Evolutionary conservation across 331 rosid species (phyloP).

Genomic region (Saraca asoca): DNA sequence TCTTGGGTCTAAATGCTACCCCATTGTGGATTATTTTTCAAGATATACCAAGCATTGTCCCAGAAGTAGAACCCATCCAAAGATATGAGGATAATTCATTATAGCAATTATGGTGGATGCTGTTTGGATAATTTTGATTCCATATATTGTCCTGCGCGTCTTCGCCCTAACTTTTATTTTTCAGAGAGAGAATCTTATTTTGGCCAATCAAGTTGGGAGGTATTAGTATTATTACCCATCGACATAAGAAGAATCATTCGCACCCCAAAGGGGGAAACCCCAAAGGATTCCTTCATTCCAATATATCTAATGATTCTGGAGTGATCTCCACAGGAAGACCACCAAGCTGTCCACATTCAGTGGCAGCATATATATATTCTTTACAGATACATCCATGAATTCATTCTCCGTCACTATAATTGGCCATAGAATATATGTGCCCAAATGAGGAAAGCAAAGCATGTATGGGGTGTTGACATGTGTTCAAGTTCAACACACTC

Average conservation of each 20-base stretch:
- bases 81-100: conserved; percentile 10
- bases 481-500: conserved; percentile 21
- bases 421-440: conserved; percentile 23
- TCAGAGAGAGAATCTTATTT: conserved; percentile 24
- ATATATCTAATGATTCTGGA: not conserved
- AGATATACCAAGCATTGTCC: conserved; percentile 26
- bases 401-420: conserved; percentile 26
- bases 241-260: conserved; percentile 31
- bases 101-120: conserved; percentile 17
- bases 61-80: not conserved
- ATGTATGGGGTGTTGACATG: conserved; percentile 50
- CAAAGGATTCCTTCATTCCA: conserved; percentile 27
- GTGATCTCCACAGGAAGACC: too few species aligned
- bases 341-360: conserved; percentile 35
- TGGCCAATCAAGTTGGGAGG: conserved; percentile 28
- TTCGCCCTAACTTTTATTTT: not conserved
- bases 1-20: conserved; percentile 39
- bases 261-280: conserved; percentile 39
- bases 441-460: conserved; percentile 36
- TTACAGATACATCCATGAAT: not conserved
- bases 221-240: conserved; percentile 10
- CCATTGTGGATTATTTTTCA: conserved; percentile 13
- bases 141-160: too few species aligned
- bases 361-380: conserved; percentile 32
- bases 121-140: conserved; percentile 15